A percentile compares a stretch with the other conserved stretches of the same genome.
These are phyloP conservation scores for Protea cynaroides DNA, from an alignment of 164 flowering plant species.

Conservation along the genomic window DNA sequence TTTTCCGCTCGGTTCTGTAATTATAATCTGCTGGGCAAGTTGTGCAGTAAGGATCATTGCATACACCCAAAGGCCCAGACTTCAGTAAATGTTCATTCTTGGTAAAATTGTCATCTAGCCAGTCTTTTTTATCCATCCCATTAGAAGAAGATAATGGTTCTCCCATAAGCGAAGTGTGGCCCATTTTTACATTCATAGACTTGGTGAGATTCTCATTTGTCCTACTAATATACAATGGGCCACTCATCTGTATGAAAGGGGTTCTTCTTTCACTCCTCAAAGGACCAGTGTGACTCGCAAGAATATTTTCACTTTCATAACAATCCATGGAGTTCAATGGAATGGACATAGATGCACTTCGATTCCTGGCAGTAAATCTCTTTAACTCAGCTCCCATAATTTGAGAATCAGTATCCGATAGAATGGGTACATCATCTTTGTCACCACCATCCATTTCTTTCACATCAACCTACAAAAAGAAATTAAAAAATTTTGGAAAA, in stretches of 20 bases:
- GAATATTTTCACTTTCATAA: constrained; percentile 21
- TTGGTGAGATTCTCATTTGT: constrained; percentile 22
- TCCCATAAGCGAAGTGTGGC: constrained; percentile 18
- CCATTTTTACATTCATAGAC: constrained; percentile 16
- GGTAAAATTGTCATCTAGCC: constrained; percentile 25
- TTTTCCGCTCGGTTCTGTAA: constrained; percentile 20
- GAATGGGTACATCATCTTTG: constrained; percentile 69
- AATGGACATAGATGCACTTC: constrained; percentile 58
- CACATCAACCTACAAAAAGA: constrained; percentile 10
- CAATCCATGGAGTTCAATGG: constrained; percentile 32
- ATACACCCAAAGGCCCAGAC: constrained; percentile 82
- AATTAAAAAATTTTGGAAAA: too few relatives aligned
- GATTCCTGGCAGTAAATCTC: constrained; percentile 19
- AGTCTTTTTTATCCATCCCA: constrained; percentile 25
- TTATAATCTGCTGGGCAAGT: constrained; percentile 64
- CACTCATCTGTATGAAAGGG: constrained; percentile 55
- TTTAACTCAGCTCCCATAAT: constrained; percentile 16
- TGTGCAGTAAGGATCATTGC: constrained; percentile 92
- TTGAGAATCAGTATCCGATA: constrained; percentile 27
- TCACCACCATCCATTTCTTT: constrained; percentile 37
- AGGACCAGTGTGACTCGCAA: constrained; percentile 66
- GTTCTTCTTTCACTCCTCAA: constrained; percentile 37
- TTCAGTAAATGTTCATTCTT: constrained; percentile 68
- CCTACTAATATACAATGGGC: constrained; percentile 35
- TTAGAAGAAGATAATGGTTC: constrained; percentile 39